Conservation (phyloP, 2,329 filamentous ascomycete species). For the Fusarium avenaceum region DNA sequence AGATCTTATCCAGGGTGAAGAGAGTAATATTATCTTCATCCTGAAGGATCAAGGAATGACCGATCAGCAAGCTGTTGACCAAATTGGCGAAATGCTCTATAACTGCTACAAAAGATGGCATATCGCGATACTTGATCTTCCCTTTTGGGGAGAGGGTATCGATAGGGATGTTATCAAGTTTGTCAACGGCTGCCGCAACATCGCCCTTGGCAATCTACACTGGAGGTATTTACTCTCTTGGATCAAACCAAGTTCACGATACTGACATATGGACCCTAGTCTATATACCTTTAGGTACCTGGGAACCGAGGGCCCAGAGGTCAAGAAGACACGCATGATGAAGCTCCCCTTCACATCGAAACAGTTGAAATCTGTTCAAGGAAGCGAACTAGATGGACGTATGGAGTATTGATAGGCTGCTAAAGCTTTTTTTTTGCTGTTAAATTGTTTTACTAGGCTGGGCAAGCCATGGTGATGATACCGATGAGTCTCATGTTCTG, state of each 20-base stretch:
- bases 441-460: too few species aligned
- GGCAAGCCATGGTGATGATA: too few species aligned
- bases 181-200: slow-evolving; percentile 29
- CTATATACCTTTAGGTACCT: slow-evolving; percentile 24
- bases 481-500: too few species aligned
- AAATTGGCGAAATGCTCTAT: slow-evolving; percentile 30
- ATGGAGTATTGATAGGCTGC: too few species aligned
- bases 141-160: slow-evolving; percentile 26
- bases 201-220: slow-evolving; percentile 24
- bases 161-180: slow-evolving; percentile 33
- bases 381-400: too few species aligned
- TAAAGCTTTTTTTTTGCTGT: too few species aligned
- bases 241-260: fast-evolving
- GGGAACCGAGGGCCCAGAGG: slow-evolving; percentile 18
- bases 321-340: slow-evolving; percentile 29
- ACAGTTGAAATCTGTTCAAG: neutral
- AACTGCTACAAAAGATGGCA: slow-evolving; percentile 31
- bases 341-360: slow-evolving; percentile 12
- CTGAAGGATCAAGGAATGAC: slow-evolving; percentile 28
- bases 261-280: neutral
- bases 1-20: slow-evolving; percentile 26
- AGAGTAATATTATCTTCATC: slow-evolving; percentile 33
- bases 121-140: slow-evolving; percentile 19
- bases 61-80: slow-evolving; percentile 27
- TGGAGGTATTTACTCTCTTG: slow-evolving; percentile 8